These are phyloP conservation scores for Pseudogymnoascus sp. DNA, from an alignment of 2,329 filamentous ascomycete species.

Conservation along the genomic window DNA sequence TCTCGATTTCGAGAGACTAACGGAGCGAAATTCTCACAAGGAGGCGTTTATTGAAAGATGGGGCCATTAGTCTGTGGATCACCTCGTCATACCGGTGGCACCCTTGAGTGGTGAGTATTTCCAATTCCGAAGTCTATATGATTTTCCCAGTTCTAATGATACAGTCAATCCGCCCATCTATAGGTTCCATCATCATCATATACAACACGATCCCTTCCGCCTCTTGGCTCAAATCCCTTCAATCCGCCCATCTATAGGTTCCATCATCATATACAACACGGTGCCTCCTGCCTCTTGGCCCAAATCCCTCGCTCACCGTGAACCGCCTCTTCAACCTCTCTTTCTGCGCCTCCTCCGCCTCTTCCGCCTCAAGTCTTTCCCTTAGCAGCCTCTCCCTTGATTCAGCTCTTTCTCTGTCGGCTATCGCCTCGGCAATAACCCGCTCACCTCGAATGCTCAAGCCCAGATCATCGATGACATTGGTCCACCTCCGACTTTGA, in stretches of 20 bases:
- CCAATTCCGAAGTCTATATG: neutral
- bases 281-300: constrained; percentile 19
- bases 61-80: constrained; percentile 15
- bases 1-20: constrained; percentile 28
- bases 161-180: neutral
- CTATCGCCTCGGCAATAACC: constrained; percentile 11
- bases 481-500: constrained; percentile 14
- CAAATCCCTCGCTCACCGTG: constrained; percentile 18
- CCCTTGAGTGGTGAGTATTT: neutral
- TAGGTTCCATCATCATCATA: constrained; percentile 26
- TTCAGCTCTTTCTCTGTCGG: neutral
- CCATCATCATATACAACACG: constrained; percentile 25
- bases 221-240: constrained; percentile 19
- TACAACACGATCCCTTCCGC: constrained; percentile 20
- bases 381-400: constrained; percentile 14
- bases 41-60: constrained; percentile 41
- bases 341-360: constrained; percentile 19
- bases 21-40: constrained; percentile 37
- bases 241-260: constrained; percentile 22
- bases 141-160: neutral
- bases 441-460: constrained; percentile 13
- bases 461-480: constrained; percentile 16
- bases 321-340: constrained; percentile 19
- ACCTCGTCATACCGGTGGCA: neutral
- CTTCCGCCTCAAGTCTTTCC: constrained; percentile 6